Base-by-base conservation (phyloP, 768 basidiomycete species). In the Hirschioporus abietinus region DNA sequence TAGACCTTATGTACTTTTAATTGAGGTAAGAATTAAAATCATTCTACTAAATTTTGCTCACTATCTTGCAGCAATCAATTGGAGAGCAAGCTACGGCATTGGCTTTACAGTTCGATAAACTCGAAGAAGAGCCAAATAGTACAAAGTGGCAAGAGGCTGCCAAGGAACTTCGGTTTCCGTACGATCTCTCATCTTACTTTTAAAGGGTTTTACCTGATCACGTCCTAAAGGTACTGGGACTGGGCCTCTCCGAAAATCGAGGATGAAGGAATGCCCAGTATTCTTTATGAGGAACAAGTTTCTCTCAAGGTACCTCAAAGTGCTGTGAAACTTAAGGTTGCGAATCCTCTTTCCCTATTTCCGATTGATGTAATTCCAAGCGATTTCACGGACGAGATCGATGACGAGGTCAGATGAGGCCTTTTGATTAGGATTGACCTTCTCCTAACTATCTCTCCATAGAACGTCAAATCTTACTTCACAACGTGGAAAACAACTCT, bases 1-100 rank as follows among this genome's bases (percentile, higher is more conserved):
- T 69, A 74, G 86, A 63, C 83, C 84, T 1, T 86, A 86, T 68
- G 72, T 86, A 26, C 71, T 79, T 35, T 72, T 85, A 0, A 80
- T 79, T 66, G 85, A 87, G 77, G 85, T 85, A 20, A 52, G 42
- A 15, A 2, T 52, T 15, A 12, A 52, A 1, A 3, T 15, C 12
- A 6, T 52, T 52, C 12, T 15, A 3, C 15, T 52, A 5, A 15
- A 3, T 52, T 52, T 5, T 52, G 4, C 42, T 52, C 20, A 52
- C 12, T 5, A 15, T 20, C 12, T 20, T 52, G 42, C 12, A 52
- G 42, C 42, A 52, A 52, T 3, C 42, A 10, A 52, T 52, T 20
- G 42, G 42, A 52, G 42, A 52, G 12, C 42, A 52, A 20, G 42
- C 42, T 52, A 52, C 42, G 20, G 42, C 42, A 5, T 20, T 52